Evolutionary conservation across 1,284 basidiomycete species (phyloP).

Genomic region (Meripilus lineatus): DNA sequence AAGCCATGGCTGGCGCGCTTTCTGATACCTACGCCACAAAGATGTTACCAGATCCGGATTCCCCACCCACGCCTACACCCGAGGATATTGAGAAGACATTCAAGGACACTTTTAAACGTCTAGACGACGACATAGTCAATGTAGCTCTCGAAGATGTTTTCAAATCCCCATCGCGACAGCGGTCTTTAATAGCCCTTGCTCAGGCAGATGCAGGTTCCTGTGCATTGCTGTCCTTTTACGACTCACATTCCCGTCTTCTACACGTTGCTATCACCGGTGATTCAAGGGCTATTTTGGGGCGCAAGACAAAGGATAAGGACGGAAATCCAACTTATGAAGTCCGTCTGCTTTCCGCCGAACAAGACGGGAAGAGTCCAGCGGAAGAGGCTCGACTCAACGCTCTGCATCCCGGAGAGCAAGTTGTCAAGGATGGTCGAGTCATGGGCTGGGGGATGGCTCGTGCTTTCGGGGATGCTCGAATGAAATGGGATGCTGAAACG

Average conservation of each 20-base stretch:
- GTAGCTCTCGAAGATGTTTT: slow-evolving; percentile 18
- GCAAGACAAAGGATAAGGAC: slow-evolving; percentile 28
- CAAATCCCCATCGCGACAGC: slow-evolving; percentile 13
- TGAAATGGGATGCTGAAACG: slow-evolving; percentile 39
- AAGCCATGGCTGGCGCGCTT: slow-evolving; percentile 24
- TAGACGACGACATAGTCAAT: slow-evolving; percentile 28
- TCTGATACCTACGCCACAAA: slow-evolving; percentile 20
- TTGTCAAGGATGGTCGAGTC: slow-evolving; percentile 36
- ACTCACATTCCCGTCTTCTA: slow-evolving; percentile 36
- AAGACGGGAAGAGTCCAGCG: slow-evolving; percentile 38
- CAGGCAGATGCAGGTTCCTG: slow-evolving; percentile 31
- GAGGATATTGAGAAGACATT: slow-evolving; percentile 20
- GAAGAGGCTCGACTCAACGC: slow-evolving; percentile 35
- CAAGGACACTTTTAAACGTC: slow-evolving; percentile 23
- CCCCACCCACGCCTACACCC: slow-evolving; percentile 7
- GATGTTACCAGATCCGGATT: neutral
- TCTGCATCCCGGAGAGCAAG: slow-evolving; percentile 34
- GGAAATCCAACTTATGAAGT: slow-evolving; percentile 40
- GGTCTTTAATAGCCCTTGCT: slow-evolving; percentile 19
- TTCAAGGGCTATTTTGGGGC: slow-evolving; percentile 56
- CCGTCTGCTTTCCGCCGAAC: slow-evolving; percentile 49
- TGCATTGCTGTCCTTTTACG: slow-evolving; percentile 43
- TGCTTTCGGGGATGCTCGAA: slow-evolving; percentile 47
- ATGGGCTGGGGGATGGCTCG: slow-evolving; percentile 41
- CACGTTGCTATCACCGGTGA: slow-evolving; percentile 53